Percentiles rank a stretch among this genome's conserved stretches.
phyloP scores from a whole-genome alignment of 495 filamentous ascomycete genomes.

The Aspergillus bridgeri region DNA sequence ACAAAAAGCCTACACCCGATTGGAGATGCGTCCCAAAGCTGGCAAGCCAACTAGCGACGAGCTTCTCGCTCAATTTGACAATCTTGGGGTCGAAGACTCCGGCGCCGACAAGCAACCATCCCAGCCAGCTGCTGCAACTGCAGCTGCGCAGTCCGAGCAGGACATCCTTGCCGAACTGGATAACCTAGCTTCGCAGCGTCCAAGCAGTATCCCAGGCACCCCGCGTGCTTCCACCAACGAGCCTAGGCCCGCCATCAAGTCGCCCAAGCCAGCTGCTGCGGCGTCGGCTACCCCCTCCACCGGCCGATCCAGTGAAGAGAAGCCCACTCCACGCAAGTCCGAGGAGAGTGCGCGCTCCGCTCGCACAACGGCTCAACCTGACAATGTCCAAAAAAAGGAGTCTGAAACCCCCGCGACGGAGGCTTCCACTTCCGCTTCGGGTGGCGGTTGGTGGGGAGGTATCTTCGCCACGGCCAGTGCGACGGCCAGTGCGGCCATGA shows the following conservation, averaged over 20 bases:
- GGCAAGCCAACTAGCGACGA: constrained; percentile 71
- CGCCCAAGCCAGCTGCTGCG: constrained; percentile 56
- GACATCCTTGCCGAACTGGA: constrained; percentile 86
- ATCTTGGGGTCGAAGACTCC: constrained; percentile 53
- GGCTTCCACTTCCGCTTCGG: constrained; percentile 27
- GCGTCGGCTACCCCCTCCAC: constrained; percentile 54
- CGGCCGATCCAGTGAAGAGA: constrained; percentile 58
- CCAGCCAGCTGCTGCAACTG: constrained; percentile 39
- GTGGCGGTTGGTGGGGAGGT: constrained; percentile 88
- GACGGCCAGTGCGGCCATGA: constrained; percentile 72
- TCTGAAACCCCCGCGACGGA: constrained; percentile 28
- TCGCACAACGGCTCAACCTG: constrained; percentile 52
- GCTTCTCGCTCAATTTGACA: constrained; percentile 77
- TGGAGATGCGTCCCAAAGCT: constrained; percentile 44
- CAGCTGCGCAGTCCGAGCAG: constrained; percentile 48
- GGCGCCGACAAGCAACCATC: constrained; percentile 29
- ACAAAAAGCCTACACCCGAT: constrained; percentile 4
- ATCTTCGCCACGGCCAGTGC: constrained; percentile 65
- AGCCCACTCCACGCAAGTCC: constrained; percentile 60
- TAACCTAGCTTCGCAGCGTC: constrained; percentile 65
- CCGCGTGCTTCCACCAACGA: constrained; percentile 66
- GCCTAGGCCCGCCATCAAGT: constrained; percentile 43
- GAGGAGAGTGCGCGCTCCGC: constrained; percentile 70
- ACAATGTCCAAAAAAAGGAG: constrained; percentile 34
- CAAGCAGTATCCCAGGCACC: constrained; percentile 72